These are phyloP conservation scores for Phytophthora sojae DNA, from an alignment of 352 stramenopile genomes.

Conservation along the genomic window DNA sequence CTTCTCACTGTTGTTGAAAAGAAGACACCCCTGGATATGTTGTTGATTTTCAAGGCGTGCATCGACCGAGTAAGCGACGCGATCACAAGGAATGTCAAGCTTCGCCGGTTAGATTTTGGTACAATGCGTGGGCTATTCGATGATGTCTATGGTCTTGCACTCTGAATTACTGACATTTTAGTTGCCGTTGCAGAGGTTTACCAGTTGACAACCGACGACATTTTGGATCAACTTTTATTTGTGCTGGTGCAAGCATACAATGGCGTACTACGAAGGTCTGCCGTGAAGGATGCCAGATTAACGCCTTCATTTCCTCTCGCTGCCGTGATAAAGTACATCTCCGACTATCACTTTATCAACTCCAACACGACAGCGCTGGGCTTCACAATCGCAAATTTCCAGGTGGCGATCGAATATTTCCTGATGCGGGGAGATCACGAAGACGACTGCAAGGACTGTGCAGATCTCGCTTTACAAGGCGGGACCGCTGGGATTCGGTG, in stretches of 20 bases:
- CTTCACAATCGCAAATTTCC: conserved; percentile 84
- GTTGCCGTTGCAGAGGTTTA: conserved; percentile 42
- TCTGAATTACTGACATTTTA: not conserved
- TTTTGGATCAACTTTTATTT: conserved; percentile 81
- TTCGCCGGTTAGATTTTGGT: conserved; percentile 64
- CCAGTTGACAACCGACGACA: conserved; percentile 81
- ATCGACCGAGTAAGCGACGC: conserved; percentile 69
- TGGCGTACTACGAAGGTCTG: conserved; percentile 11
- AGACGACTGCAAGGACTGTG: conserved; percentile 34
- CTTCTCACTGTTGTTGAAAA: conserved; percentile 48
- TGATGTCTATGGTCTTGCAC: not conserved
- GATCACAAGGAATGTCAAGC: conserved; percentile 62
- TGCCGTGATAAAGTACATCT: conserved; percentile 74
- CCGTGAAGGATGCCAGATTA: conserved; percentile 1
- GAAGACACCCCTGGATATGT: conserved; percentile 79
- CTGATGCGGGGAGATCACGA: conserved; percentile 52
- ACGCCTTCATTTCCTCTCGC: conserved; percentile 55
- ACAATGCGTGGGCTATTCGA: not conserved
- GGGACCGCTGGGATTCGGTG: conserved; percentile 21
- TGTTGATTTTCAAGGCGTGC: conserved; percentile 72
- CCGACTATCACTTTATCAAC: conserved; percentile 87
- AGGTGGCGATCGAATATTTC: conserved; percentile 84
- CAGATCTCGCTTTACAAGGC: conserved; percentile 25
- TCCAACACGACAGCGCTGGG: conserved; percentile 81
- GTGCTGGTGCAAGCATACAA: conserved; percentile 69